Evolutionary conservation across 345 rosid genomes (phyloP), one percentile per base, ranked within the genome.

Genomic region (Odontarrhena argentea): DNA sequence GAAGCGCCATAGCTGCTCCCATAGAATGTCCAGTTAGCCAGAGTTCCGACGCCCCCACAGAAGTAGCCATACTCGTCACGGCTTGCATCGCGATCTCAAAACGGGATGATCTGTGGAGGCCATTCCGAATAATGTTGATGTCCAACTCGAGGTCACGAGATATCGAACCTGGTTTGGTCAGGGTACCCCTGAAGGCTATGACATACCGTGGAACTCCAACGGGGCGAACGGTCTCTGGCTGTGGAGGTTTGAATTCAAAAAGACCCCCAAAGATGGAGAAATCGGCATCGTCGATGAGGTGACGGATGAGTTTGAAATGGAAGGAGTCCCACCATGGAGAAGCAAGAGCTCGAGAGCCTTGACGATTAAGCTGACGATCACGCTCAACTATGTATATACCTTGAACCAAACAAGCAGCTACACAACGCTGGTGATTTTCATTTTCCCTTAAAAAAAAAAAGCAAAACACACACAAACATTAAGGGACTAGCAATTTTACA

Each of bases 11-110:
- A 9, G 96, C 89, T 36, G 99, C 82, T 32, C 99, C 99, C 7
- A 93, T 76, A 47, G 96, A 91, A 68, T 93, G 96, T 25, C 99
- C 99, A 0, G 95, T 85, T 57, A 93, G 26, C 97, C 96, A 93
- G 15, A 91, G 80, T 7, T 81, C 84, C 1, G 91, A 83, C 30
- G 75, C 81, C 0, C 90, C 94, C 0, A 76, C 83, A 9, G 83
- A 36, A 51, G 82, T 80, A 60, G 84, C 89, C 83, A 80, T 77
- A 57, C 83, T 84, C 49, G 48, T 73, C 9, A 84, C 85, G 1
- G 95, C 96, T 67, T 90, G 87, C 71, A 87, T 81, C 0, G 84
- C 97, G 6, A 81, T 82, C 75, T 86, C 83, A 7, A 81, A 86
- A 5, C 95, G 91, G 2, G 94, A 82, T 3, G 87, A 83, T 54